Base-by-base conservation (phyloP, 495 filamentous ascomycete species). In the Trichoderma gamsii region DNA sequence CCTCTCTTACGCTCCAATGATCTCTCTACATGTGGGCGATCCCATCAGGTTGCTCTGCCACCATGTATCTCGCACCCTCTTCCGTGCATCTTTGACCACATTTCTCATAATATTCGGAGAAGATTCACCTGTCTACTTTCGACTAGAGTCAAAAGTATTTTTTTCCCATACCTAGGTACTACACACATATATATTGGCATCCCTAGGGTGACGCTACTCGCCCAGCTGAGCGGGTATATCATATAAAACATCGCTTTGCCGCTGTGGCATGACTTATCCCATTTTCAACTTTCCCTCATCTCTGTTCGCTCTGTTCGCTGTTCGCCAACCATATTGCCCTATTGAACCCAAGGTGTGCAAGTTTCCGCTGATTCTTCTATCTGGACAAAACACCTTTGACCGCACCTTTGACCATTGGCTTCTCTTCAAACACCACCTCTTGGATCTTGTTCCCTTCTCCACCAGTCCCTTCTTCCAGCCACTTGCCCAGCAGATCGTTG, bases 401-500 rank as follows among this genome's bases (percentile, higher is more conserved):
- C 12, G 70, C 73, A 16, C 81, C 80, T 64, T 75, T 79, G 25
- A 83, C 46, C 21, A 71, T 67, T 15, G 76, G 74, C 69, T 77
- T 79, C 3, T 79, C 80, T 68, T 82, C 80, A 49, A 86, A 75
- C n/a, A 79, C 65, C 18, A 83, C 43, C 64, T 86, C 83, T 16
- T 73, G 71, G 67, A 86, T 82, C 44, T 16, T 27, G 13, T 79
- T 77, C 21, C 77, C 81, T 21, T 73, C 76, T 12, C 72, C 77
- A 3, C 81, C 79, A 63, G 78, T 80, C 21, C 83, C 84, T 16
- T 74, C 63, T 68, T 83, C 75, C 49, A 85, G 69, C 92, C 92
- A 97, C 56, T 82, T 77, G 69, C 80, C 76, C 66, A 99, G 77
- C 73, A 99, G 73, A 69, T 91, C 88, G 72, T 98, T 98, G 72